Evolutionary conservation across 805 yeast genomes (phyloP).

Genomic region (Kluyveromyces starmeri): DNA sequence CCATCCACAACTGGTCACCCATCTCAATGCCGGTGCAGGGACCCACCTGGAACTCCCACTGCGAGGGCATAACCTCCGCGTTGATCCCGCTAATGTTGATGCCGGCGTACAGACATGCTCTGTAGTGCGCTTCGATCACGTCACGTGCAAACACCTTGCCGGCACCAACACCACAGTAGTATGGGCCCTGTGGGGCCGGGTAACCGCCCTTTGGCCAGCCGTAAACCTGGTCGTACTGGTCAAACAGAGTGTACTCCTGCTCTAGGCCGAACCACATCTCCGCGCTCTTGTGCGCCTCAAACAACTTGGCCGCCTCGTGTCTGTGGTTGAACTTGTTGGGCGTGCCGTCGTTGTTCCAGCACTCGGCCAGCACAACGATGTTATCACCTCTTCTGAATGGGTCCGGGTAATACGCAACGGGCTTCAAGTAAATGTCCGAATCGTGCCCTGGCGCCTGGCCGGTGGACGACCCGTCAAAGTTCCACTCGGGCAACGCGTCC

Average conservation of each 20-base stretch:
- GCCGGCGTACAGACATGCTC: conserved; percentile 94
- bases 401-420: conserved; percentile 91
- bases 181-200: conserved; percentile 99
- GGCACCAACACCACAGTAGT: conserved; percentile 99
- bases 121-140: conserved; percentile 97
- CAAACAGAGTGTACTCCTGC: conserved; percentile 97
- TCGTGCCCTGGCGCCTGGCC: conserved; percentile 98
- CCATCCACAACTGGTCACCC: conserved; percentile 98
- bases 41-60: conserved; percentile 99
- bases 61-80: conserved; percentile 99
- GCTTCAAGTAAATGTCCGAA: conserved; percentile 91
- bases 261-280: conserved; percentile 96
- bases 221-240: conserved; percentile 78
- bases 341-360: conserved; percentile 98
- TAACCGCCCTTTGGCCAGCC: conserved; percentile 99
- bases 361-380: conserved; percentile 88
- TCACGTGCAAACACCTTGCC: conserved; percentile 98
- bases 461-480: conserved; percentile 98
- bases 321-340: conserved; percentile 99
- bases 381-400: conserved; percentile 98
- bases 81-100: conserved; percentile 88
- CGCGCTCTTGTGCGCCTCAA: conserved; percentile 82
- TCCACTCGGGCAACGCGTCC: conserved; percentile 96
- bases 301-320: conserved; percentile 90
- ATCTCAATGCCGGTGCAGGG: conserved; percentile 91